Evolutionary conservation across 2,329 filamentous ascomycete species (phyloP).

Genomic region (Cryphonectria japonica): DNA sequence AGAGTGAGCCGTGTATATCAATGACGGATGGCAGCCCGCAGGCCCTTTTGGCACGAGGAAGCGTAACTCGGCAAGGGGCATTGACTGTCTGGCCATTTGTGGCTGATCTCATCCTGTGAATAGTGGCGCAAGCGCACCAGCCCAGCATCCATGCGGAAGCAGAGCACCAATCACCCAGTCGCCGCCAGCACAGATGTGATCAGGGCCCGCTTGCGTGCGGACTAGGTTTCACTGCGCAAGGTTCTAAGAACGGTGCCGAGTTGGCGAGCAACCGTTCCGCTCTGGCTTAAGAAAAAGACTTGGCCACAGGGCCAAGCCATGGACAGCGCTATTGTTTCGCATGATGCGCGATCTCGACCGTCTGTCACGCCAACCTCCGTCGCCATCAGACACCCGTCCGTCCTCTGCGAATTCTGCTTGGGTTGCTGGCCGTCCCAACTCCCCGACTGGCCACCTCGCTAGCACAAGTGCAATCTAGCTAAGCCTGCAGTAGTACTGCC

Average conservation of each 20-base stretch:
- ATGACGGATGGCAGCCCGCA: not conserved
- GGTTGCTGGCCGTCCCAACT: not conserved
- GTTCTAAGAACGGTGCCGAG: not conserved
- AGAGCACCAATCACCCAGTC: not conserved
- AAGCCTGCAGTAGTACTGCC: constrained; percentile 1
- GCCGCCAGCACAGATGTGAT: not conserved
- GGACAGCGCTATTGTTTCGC: constrained; percentile 16
- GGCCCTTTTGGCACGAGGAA: not conserved
- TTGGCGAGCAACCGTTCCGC: not conserved
- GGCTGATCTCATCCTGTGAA: not conserved
- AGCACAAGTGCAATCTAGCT: not conserved
- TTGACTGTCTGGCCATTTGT: not conserved
- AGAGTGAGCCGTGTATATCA: not conserved
- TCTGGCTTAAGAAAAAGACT: not conserved
- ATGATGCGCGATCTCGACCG: constrained; percentile 1
- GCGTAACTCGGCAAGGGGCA: not conserved
- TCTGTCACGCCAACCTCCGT: not conserved
- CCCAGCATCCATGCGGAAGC: not conserved
- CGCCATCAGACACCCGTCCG: not conserved
- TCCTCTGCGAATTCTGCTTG: not conserved
- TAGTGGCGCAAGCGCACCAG: not conserved
- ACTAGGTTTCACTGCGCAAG: constrained; percentile 13
- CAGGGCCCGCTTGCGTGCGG: constrained; percentile 6
- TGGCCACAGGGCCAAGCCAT: not conserved
- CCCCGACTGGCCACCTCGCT: not conserved